Evolutionary conservation across 768 basidiomycete genomes (phyloP).

Genomic region (Suillus placidus): DNA sequence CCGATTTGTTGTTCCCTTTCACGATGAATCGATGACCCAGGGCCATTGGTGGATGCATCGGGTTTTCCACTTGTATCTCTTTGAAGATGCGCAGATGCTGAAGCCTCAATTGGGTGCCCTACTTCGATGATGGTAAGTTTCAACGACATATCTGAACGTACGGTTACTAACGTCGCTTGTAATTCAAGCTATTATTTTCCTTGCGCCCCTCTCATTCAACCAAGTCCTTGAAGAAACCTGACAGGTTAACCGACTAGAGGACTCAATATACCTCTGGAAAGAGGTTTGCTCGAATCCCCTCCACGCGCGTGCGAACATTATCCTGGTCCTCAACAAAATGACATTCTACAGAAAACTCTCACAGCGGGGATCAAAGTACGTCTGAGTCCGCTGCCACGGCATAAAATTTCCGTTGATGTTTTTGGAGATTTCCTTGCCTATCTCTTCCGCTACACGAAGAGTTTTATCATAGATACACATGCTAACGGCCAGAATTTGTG

Average conservation of each 20-base stretch:
- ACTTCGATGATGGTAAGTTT: slow-evolving; percentile 66
- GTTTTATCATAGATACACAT: slow-evolving; percentile 81
- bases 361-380: slow-evolving; percentile 59
- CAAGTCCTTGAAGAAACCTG: slow-evolving; percentile 71
- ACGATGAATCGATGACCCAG: no score
- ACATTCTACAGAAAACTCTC: slow-evolving; percentile 58
- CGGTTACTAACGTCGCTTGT: slow-evolving; percentile 4
- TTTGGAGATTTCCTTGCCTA: slow-evolving; percentile 82
- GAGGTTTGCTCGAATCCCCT: slow-evolving; percentile 67
- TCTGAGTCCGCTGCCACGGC: slow-evolving; percentile 64
- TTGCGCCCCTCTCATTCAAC: slow-evolving; percentile 79
- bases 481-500: slow-evolving; percentile 72
- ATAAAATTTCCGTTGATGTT: slow-evolving; percentile 70
- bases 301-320: slow-evolving; percentile 61
- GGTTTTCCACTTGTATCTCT: no score
- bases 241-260: slow-evolving; percentile 70
- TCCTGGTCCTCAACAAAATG: slow-evolving; percentile 81
- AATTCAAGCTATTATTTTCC: slow-evolving; percentile 81
- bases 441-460: slow-evolving; percentile 71
- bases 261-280: slow-evolving; percentile 71
- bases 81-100: no score
- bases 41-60: no score
- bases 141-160: background rate
- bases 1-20: no score
- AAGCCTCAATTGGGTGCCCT: slow-evolving; percentile 85